Evolutionary conservation across 805 yeast species (phyloP).

Genomic region (Candida ovalis): DNA sequence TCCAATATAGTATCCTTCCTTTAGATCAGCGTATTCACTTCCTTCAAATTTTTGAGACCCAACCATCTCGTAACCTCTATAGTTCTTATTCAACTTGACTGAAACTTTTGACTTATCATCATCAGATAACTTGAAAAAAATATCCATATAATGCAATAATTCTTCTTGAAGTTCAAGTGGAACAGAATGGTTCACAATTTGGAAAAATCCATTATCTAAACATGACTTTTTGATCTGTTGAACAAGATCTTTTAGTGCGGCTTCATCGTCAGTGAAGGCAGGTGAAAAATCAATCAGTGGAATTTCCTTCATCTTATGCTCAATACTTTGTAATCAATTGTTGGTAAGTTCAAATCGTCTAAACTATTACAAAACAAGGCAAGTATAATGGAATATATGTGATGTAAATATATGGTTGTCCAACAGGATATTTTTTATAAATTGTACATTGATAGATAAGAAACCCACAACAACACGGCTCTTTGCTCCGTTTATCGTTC

Average conservation of each 20-base stretch:
- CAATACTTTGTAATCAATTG: too few relatives aligned
- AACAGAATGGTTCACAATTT: constrained; percentile 12
- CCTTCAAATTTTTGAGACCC: constrained; percentile 17
- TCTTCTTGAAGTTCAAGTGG: constrained; percentile 6
- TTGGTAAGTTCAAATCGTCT: too few relatives aligned
- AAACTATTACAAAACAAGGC: too few relatives aligned
- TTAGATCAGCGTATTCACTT: constrained; percentile 21
- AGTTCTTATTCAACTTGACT: constrained; percentile 14
- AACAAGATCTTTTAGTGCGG: background rate
- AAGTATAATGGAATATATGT: too few relatives aligned
- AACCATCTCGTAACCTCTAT: constrained; percentile 21
- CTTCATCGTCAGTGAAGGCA: constrained; percentile 3
- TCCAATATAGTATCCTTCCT: constrained; percentile 31
- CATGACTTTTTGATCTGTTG: constrained; percentile 8
- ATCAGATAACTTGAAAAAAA: constrained; percentile 21
- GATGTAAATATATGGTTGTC: too few relatives aligned
- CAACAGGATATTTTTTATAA: too few relatives aligned
- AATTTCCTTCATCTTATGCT: background rate
- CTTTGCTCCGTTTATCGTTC: too few relatives aligned
- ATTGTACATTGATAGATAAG: too few relatives aligned
- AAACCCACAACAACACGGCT: too few relatives aligned
- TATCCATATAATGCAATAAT: constrained; percentile 8
- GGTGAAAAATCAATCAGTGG: constrained; percentile 17
- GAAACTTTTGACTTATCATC: constrained; percentile 20
- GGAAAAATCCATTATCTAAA: constrained; percentile 12